Base-by-base conservation (phyloP, 805 yeast genomes). In the Nakazawaea holstii region DNA sequence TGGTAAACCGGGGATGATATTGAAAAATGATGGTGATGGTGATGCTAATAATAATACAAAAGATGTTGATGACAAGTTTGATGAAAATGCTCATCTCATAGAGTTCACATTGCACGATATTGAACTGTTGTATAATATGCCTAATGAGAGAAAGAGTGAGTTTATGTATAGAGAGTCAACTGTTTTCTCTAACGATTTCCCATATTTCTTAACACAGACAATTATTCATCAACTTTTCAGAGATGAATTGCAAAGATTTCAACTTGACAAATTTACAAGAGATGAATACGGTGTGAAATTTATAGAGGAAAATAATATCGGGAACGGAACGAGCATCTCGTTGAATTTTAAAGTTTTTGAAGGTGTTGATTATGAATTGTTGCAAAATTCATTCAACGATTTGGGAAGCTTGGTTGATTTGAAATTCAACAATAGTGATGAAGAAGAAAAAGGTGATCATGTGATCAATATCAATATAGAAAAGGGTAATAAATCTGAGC, bases 171-270 rank as follows among this genome's bases (percentile, higher is more conserved):
- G 64, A 11, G 47, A 68, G 31, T 57, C 60, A 1, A 48, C 74
- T 1, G 58, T 77, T 2, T 72, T 72, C 49, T 49, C 68, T 3
- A 77, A 77, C 51, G 83, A 77, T 52, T 56, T 77, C 42, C 83
- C 83, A 2, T 77, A 64, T 53, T 73, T 65, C 44, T 52, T 73
- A 2, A 64, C 78, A 1, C 83, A 77, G 53, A 52, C 65, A 14
- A 27, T 66, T 4, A 32, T 62, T 5, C 64, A 63, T 44, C 59
- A 62, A 41, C 54, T 65, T 35, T 65, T 52, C 53, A 49, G 43
- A 5, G 61, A 54, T 2, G 70, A 65, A 37, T 33, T 65, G 6
- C 33, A 49, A 2, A 39, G 46, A 8, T 59, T 64, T 40, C 35
- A 56, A 6, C 51, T 53, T 2, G 59, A 55, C 32, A 53, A 51